Evolutionary conservation across 768 basidiomycete species (phyloP), one percentile per base, ranked within the genome.

Genomic region (Boletus insuetus): DNA sequence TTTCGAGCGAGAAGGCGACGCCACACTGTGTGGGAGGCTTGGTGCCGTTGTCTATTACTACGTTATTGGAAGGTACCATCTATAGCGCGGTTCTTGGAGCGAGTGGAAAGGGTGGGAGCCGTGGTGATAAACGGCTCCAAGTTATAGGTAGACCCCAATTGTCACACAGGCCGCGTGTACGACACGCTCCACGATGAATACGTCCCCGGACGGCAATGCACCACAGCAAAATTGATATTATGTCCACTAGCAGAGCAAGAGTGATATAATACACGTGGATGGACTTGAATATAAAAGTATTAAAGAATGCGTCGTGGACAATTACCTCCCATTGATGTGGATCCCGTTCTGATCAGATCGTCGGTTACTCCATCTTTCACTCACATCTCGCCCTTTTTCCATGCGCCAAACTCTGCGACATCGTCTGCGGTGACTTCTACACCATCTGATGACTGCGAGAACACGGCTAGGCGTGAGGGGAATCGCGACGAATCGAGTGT

Each of bases 1-100:
- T 86, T 66, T 84, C 80, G 37, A 91, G 77, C 31, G 86, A 86
- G 62, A 89, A 85, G 10, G 50, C 49, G 17, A 46, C 46, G 49
- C 57, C 55, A 38, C 43, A 53, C 26, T 57, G 32, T n/a, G 46
- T 24, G 19, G 58, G 41, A 49, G 17, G 49, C 10, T 49, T 49
- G 29, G 49, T 29, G 34, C 34, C 62, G 40, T 46, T 39, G 11
- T 68, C 60, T 37, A n/a, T n/a, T n/a, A 19, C 49, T 39, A 53
- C 48, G 52, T 48, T 49, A 51, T 55, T 53, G 50, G 64, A 59
- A 52, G 54, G 56, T 54, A 13, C 53, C 70, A 72, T 61, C 53
- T 51, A 58, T n/a, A 8, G 41, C 35, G 12, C 34, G 40, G 39
- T 34, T 26, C 43, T 46, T 49, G 38, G 31, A 48, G 34, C 42